Conservation (phyloP, 805 yeast genomes). For the Candida nitratophila region DNA sequence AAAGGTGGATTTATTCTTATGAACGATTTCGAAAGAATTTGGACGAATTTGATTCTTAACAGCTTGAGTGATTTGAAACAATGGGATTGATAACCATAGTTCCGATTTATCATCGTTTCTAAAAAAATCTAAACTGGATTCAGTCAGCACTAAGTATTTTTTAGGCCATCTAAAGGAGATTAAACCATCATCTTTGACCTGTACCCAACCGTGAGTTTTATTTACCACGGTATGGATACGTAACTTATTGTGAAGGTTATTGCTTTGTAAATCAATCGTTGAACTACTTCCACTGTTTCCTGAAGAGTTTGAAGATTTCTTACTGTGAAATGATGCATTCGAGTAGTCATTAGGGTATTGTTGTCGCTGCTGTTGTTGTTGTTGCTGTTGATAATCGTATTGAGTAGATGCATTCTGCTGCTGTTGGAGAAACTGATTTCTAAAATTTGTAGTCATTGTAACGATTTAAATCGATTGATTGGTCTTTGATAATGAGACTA, state of each 20-base stretch:
- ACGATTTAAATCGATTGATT: too few species aligned
- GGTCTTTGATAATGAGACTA: too few species aligned
- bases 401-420: neutral
- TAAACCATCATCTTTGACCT: slow-evolving; percentile 87
- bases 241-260: slow-evolving; percentile 1
- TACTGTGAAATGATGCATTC: slow-evolving; percentile 23
- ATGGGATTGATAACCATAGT: slow-evolving; percentile 43
- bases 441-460: neutral
- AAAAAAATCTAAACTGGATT: slow-evolving; percentile 66
- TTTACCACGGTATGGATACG: slow-evolving; percentile 25
- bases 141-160: slow-evolving; percentile 71
- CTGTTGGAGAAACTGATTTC: neutral
- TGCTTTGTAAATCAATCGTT: neutral
- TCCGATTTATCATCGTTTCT: slow-evolving; percentile 49
- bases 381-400: neutral
- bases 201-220: slow-evolving; percentile 74
- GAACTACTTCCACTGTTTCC: slow-evolving; percentile 15
- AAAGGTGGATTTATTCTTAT: slow-evolving; percentile 58
- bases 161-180: slow-evolving; percentile 90
- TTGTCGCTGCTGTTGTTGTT: neutral
- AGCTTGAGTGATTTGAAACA: slow-evolving; percentile 54
- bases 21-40: slow-evolving; percentile 73
- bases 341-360: slow-evolving; percentile 2
- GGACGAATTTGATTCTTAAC: slow-evolving; percentile 66
- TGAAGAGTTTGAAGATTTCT: slow-evolving; percentile 25